These are phyloP conservation scores for Trichoderma orchidacearum DNA, from an alignment of 495 filamentous ascomycete species.

Conservation along the genomic window DNA sequence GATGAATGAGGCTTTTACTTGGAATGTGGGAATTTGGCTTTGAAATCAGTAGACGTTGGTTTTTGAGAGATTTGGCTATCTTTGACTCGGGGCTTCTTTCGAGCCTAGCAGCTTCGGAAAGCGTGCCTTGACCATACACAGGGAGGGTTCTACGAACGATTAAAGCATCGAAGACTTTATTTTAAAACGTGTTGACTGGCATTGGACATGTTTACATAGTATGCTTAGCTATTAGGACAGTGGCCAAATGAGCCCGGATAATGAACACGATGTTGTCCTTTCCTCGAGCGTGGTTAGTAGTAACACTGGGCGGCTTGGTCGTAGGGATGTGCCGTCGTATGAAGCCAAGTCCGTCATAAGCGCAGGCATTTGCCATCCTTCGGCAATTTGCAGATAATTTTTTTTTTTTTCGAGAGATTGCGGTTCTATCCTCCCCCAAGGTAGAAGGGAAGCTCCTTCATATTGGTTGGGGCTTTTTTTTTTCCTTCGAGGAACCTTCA, in stretches of 20 bases:
- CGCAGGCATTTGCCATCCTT: too few species aligned
- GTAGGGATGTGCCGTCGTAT: too few species aligned
- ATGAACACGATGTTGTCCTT: not conserved
- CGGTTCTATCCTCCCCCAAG: too few species aligned
- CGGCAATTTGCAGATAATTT: too few species aligned
- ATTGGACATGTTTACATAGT: not conserved
- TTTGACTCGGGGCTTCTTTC: not conserved
- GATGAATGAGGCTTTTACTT: not conserved
- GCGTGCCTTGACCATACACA: not conserved
- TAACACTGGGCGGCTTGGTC: too few species aligned
- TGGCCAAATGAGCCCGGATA: not conserved
- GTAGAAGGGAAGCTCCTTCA: too few species aligned
- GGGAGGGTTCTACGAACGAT: not conserved
- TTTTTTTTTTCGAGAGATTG: too few species aligned
- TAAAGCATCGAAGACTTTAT: not conserved
- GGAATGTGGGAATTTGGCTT: not conserved
- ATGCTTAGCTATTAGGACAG: not conserved
- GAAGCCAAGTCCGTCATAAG: too few species aligned
- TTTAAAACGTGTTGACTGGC: not conserved
- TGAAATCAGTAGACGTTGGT: not conserved
- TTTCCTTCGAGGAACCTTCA: too few species aligned
- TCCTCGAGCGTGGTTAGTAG: too few species aligned
- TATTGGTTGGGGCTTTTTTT: too few species aligned
- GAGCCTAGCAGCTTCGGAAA: not conserved
- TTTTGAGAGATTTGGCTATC: not conserved